phyloP scores from a whole-genome alignment of 2,329 filamentous ascomycete species.

The Xylaria sp. region DNA sequence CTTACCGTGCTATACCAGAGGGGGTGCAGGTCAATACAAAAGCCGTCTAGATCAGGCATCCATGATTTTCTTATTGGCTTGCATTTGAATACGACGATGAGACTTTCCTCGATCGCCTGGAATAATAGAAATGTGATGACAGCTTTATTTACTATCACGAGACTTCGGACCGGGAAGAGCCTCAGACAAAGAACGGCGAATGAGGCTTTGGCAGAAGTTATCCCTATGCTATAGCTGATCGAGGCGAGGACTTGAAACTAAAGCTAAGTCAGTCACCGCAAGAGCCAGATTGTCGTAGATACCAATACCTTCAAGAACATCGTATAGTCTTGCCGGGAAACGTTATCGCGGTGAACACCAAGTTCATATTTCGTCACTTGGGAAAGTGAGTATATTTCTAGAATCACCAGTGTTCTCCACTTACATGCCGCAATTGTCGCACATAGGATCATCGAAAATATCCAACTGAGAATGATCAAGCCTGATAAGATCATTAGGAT shows the following conservation, averaged over 20 bases:
- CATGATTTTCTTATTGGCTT: conserved; percentile 45
- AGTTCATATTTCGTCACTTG: conserved; percentile 11
- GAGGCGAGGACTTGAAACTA: conserved; percentile 42
- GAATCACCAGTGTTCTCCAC: neutral
- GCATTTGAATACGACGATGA: conserved; percentile 46
- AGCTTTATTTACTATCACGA: conserved; percentile 44
- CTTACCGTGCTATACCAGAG: conserved; percentile 50
- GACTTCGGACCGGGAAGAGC: conserved; percentile 43
- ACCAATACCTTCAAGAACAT: conserved; percentile 26
- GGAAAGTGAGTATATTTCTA: neutral
- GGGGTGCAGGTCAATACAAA: conserved; percentile 45
- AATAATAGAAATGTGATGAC: conserved; percentile 44
- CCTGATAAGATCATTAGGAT: conserved; percentile 20
- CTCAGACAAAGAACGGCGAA: conserved; percentile 49
- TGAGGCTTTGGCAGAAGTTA: conserved; percentile 47
- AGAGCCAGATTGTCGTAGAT: neutral
- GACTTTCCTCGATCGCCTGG: conserved; percentile 47
- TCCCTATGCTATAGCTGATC: conserved; percentile 45
- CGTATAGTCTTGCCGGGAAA: conserved; percentile 23
- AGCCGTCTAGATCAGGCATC: conserved; percentile 37
- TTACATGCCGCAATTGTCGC: conserved; percentile 12
- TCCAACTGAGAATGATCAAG: conserved; percentile 37
- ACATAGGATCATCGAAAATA: conserved; percentile 14
- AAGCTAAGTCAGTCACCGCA: neutral
- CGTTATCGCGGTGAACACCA: conserved; percentile 4